These are phyloP conservation scores for Fusarium compactum DNA, from an alignment of 2,329 filamentous ascomycete species.

Conservation along the genomic window DNA sequence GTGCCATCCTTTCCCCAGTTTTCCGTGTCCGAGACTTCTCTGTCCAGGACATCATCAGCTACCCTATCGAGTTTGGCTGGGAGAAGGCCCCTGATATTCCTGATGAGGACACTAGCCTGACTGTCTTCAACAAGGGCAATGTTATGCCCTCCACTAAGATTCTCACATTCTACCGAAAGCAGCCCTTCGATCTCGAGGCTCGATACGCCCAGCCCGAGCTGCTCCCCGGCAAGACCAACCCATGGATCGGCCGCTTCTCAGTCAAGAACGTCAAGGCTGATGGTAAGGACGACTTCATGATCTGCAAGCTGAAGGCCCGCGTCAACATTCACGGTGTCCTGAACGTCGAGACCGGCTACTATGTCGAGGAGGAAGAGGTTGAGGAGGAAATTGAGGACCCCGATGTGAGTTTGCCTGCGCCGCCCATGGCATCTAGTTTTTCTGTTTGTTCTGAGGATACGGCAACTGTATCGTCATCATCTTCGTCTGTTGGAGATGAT, in stretches of 20 bases:
- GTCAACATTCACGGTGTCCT: constrained; percentile 96
- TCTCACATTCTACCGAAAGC: constrained; percentile 98
- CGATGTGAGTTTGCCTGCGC: constrained; percentile 70
- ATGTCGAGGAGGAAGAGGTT: constrained; percentile 96
- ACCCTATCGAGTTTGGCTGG: constrained; percentile 99
- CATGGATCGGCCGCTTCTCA: constrained; percentile 97
- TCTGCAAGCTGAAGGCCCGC: constrained; percentile 98
- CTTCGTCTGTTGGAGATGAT: constrained; percentile 34
- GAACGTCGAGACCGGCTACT: constrained; percentile 97
- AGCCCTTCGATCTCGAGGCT: constrained; percentile 95
- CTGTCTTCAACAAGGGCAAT: constrained; percentile 97
- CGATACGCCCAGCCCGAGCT: constrained; percentile 88
- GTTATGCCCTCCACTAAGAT: constrained; percentile 99
- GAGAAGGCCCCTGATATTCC: constrained; percentile 98
- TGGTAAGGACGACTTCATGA: constrained; percentile 97
- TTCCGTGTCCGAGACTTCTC: constrained; percentile 99
- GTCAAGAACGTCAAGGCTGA: constrained; percentile 98
- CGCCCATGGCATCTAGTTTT: constrained; percentile 3
- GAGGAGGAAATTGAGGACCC: constrained; percentile 89
- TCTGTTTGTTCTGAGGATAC: not conserved
- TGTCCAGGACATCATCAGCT: constrained; percentile 96
- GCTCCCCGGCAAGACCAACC: constrained; percentile 89
- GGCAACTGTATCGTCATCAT: constrained; percentile 26
- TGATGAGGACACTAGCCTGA: constrained; percentile 96
- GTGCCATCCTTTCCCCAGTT: constrained; percentile 94